These are phyloP conservation scores for Fusarium anguioides DNA, from an alignment of 2,329 filamentous ascomycete species.

Conservation along the genomic window DNA sequence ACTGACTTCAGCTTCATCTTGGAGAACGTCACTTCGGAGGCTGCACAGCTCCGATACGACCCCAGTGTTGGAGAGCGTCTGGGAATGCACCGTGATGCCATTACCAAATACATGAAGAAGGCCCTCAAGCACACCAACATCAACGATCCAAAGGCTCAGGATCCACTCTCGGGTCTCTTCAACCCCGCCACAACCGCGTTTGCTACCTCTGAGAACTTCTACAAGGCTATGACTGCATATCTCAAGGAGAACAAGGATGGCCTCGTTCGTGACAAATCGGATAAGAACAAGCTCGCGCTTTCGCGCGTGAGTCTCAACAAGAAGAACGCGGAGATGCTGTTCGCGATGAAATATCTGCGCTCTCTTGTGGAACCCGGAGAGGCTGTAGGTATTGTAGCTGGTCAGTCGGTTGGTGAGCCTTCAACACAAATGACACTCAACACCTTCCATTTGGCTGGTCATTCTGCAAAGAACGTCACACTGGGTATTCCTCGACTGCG, in stretches of 20 bases:
- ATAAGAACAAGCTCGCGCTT: constrained; percentile 45
- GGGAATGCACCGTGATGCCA: constrained; percentile 66
- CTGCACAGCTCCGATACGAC: constrained; percentile 78
- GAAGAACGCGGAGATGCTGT: constrained; percentile 83
- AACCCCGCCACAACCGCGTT: constrained; percentile 83
- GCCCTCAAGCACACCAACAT: constrained; percentile 77
- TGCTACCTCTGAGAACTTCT: constrained; percentile 90
- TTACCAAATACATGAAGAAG: constrained; percentile 83
- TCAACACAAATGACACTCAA: constrained; percentile 99
- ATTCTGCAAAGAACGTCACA: constrained; percentile 98
- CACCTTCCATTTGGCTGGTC: constrained; percentile 99
- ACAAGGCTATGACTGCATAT: constrained; percentile 77
- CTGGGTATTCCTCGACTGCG: constrained; percentile 96
- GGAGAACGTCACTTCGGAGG: constrained; percentile 84
- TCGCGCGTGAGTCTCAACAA: constrained; percentile 62
- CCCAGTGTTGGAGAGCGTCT: constrained; percentile 59
- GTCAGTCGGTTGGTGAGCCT: constrained; percentile 95
- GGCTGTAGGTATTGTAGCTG: constrained; percentile 95
- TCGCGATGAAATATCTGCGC: constrained; percentile 92
- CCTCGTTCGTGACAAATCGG: constrained; percentile 61
- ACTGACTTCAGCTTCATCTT: constrained; percentile 90
- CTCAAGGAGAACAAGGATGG: constrained; percentile 78
- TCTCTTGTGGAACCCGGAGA: constrained; percentile 95
- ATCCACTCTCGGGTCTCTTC: constrained; percentile 79
- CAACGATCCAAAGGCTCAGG: constrained; percentile 68